Evolutionary conservation across 2,329 filamentous ascomycete species (phyloP), one percentile per base, ranked within the genome.

Genomic region (Fusarium sp.): DNA sequence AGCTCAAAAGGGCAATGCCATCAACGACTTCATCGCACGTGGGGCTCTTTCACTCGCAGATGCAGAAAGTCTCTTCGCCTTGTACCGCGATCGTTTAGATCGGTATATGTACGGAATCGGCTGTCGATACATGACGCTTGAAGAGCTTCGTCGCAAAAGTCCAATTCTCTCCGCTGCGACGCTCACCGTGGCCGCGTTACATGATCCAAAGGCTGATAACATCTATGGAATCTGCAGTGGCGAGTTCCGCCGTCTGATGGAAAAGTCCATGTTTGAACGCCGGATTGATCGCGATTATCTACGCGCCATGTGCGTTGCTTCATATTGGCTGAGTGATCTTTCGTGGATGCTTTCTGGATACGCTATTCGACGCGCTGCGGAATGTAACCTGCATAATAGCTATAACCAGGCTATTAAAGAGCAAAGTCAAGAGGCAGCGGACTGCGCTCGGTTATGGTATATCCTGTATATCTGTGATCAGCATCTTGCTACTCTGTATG

Each of bases 281-380:
- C 74, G 74, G 0, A 75, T 81, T 0, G 75, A 79, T 40, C 72
- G 78, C 5, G 87, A 89, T 59, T 84, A 87, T 66, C 80, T 90
- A 23, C 83, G 87, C 1, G 87, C 85, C 8, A 82, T 90, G 63
- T 88, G 86, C 35, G 82, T 89, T 7, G 87, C 85, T 5, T 84
- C 87, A 1, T 90, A 89, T 72, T 90, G 87, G 88, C 79, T 89
- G 0, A 86, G 85, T 6, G 87, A 90, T 60, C 78, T 88, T 20
- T 88, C 85, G 6, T 89, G 87, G 85, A 89, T 86, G 67, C 78
- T 90, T 1, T 87, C 85, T 0, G 87, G 87, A 0, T 80, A 83
- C 54, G 84, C 83, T 1, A 83, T 84, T 27, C 79, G 84, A 11
- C 77, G 83, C 17, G 84, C 84, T 0, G 82, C 81, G 6, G 83